Percentiles rank a stretch among this genome's conserved stretches.
Evolutionary conservation across 257 asterid genomes (phyloP).

Genomic region (Jacaranda copaia): DNA sequence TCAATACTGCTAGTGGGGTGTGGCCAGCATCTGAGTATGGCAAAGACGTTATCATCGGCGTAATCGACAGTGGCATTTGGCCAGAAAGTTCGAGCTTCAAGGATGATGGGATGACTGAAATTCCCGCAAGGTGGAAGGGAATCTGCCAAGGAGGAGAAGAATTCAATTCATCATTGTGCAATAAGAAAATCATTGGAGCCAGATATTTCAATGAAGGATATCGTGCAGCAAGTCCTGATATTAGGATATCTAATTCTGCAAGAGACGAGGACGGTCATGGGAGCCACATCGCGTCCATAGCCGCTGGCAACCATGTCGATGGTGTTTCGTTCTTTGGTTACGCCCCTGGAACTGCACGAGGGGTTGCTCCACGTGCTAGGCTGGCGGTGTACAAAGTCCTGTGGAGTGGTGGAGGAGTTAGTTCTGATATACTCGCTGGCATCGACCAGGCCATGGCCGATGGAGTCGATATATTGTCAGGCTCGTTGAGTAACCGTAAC

Average conservation of each 20-base stretch:
- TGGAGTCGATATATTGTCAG: conserved; percentile 42
- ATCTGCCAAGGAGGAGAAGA: conserved; percentile 31
- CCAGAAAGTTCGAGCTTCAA: conserved; percentile 43
- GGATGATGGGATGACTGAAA: conserved; percentile 28
- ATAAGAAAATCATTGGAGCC: conserved; percentile 40
- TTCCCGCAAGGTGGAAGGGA: conserved; percentile 39
- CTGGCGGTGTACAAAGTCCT: conserved; percentile 34
- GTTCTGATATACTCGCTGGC: conserved; percentile 39
- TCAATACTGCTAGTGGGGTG: conserved; percentile 29
- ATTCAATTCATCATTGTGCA: conserved; percentile 41
- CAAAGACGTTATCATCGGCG: conserved; percentile 39
- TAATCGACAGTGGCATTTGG: conserved; percentile 35
- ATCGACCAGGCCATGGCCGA: conserved; percentile 52
- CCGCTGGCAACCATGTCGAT: conserved; percentile 28
- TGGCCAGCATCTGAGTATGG: conserved; percentile 34
- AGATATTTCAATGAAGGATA: conserved; percentile 26
- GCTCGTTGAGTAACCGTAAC: conserved; percentile 17
- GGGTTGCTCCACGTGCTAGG: conserved; percentile 34
- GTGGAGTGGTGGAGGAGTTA: neutral
- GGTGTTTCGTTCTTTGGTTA: conserved; percentile 36
- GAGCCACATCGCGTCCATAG: conserved; percentile 38
- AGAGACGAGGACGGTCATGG: conserved; percentile 32
- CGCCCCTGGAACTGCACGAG: conserved; percentile 34
- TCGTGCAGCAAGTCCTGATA: neutral
- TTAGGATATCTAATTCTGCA: neutral